Evolutionary conservation across 805 yeast genomes (phyloP).

Genomic region (Lachancea waltii): DNA sequence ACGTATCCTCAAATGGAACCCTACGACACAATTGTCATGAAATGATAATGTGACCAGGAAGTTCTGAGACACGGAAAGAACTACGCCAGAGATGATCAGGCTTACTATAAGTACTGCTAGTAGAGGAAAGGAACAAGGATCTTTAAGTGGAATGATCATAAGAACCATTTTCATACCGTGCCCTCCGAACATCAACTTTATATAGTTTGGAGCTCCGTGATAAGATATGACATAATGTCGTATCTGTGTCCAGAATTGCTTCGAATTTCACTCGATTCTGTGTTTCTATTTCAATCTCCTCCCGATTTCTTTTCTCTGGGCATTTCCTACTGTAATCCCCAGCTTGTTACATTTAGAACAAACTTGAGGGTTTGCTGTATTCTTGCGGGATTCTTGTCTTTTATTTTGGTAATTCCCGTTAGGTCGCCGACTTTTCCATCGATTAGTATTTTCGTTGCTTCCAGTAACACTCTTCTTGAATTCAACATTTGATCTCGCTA

Average conservation of each 20-base stretch:
- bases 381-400: neutral
- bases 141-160: neutral
- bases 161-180: too few relatives aligned
- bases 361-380: neutral
- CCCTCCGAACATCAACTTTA: too few relatives aligned
- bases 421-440: conserved; percentile 1
- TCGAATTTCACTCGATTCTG: neutral
- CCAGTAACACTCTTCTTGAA: neutral
- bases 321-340: neutral
- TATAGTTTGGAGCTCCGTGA: too few relatives aligned
- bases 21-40: neutral
- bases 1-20: neutral
- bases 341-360: neutral
- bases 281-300: conserved; percentile 1
- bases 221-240: too few relatives aligned
- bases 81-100: neutral
- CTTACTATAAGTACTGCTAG: neutral
- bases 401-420: conserved; percentile 1
- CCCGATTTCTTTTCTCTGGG: neutral
- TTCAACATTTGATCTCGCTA: neutral
- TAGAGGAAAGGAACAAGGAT: neutral
- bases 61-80: neutral
- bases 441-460: conserved; percentile 1
- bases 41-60: neutral
- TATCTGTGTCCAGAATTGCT: conserved; percentile 1